Evolutionary conservation across 108 stramenopile species (phyloP).

Genomic region (Pelagomonas calceolata): DNA sequence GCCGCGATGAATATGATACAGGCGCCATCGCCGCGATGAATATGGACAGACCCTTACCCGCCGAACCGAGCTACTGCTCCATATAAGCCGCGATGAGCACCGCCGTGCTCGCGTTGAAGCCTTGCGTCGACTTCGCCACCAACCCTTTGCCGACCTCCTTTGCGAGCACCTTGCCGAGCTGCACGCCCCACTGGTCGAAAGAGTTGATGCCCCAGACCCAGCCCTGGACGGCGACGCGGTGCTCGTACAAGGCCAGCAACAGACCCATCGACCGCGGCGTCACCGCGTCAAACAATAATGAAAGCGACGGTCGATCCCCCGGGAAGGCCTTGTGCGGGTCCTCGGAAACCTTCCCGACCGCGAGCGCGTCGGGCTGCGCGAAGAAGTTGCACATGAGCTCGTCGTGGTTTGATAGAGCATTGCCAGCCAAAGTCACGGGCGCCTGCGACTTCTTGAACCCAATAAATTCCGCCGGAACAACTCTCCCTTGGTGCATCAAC

Average conservation of each 20-base stretch:
- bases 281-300: constrained; percentile 7
- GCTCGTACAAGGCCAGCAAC: constrained; percentile 83
- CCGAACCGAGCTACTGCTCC: no score
- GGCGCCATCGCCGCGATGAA: no score
- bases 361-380: constrained; percentile 96
- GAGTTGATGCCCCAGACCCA: constrained; percentile 95
- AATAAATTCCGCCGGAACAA: constrained; percentile 90
- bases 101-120: constrained; percentile 63
- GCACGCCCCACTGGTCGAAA: constrained; percentile 92
- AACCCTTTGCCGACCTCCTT: constrained; percentile 61
- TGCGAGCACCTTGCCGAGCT: constrained; percentile 74
- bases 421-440: constrained; percentile 48
- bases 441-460: constrained; percentile 75
- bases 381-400: constrained; percentile 99
- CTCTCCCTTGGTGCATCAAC: constrained; percentile 94
- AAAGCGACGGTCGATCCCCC: constrained; percentile 91
- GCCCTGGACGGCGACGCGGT: constrained; percentile 92
- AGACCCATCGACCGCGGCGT: constrained; percentile 67
- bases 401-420: constrained; percentile 83
- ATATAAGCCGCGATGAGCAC: no score
- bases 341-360: constrained; percentile 66
- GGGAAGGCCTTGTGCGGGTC: constrained; percentile 88
- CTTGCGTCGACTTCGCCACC: constrained; percentile 52
- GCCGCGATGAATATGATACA: no score
- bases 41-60: no score